Percentiles rank a stretch among this genome's conserved stretches.
Evolutionary conservation across 179 eudicot species (phyloP).

Genomic region (Beta corolliflora): DNA sequence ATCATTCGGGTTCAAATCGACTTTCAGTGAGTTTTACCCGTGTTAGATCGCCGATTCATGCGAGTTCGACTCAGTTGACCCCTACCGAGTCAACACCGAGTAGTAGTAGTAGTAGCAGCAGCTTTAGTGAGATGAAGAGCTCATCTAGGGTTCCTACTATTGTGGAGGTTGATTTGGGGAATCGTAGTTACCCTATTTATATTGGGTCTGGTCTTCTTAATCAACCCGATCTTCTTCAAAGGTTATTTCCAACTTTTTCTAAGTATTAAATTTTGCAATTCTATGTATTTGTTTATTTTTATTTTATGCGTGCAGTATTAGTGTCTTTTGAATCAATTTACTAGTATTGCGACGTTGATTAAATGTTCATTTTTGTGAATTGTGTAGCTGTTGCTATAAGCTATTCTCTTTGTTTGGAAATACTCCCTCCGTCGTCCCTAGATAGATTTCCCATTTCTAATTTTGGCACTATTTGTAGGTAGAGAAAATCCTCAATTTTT

Average conservation of each 20-base stretch:
- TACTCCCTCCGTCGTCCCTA: no score
- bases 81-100: conserved; percentile 39
- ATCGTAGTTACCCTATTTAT: conserved; percentile 94
- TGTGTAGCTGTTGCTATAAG: background rate
- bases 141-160: conserved; percentile 43
- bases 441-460: no score
- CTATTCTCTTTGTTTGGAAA: no score
- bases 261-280: background rate
- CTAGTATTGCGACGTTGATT: no score
- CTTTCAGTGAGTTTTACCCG: background rate
- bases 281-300: background rate
- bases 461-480: no score
- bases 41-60: conserved; percentile 25
- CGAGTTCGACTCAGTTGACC: conserved; percentile 41
- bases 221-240: conserved; percentile 80
- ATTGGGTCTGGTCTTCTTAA: conserved; percentile 89
- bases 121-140: background rate
- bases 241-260: conserved; percentile 37
- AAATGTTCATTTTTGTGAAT: background rate
- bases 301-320: background rate
- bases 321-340: background rate
- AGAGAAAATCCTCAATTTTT: no score
- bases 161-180: conserved; percentile 82
- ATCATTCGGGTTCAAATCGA: background rate
- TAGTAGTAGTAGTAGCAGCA: conserved; percentile 9